Evolutionary conservation across 2,329 filamentous ascomycete species (phyloP).

Genomic region (Colletotrichum falcatum): DNA sequence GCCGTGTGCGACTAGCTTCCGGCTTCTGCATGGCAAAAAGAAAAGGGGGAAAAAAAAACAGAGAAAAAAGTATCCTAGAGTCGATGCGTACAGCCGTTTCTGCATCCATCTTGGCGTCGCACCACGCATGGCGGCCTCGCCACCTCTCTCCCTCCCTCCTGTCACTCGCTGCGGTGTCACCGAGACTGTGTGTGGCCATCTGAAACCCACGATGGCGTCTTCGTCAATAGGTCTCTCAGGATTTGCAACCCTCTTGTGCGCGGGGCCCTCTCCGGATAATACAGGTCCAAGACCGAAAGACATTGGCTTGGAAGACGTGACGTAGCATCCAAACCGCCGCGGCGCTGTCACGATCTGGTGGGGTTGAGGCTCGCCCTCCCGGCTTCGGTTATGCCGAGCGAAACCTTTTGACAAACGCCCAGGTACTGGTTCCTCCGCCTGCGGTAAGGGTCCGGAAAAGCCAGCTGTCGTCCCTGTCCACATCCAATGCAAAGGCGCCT

Average conservation of each 20-base stretch:
- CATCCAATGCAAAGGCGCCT: background rate
- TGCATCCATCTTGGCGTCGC: slow-evolving; percentile 44
- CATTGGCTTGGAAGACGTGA: background rate
- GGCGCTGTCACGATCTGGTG: slow-evolving; percentile 30
- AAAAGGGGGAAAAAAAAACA: no score
- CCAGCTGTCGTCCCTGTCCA: slow-evolving; percentile 2
- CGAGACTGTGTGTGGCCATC: slow-evolving; percentile 47
- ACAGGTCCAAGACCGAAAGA: background rate
- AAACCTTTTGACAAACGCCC: slow-evolving; percentile 31
- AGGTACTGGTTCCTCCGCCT: slow-evolving; percentile 11
- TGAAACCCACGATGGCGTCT: slow-evolving; percentile 47
- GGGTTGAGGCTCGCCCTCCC: slow-evolving; percentile 10
- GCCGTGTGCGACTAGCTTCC: slow-evolving; percentile 47
- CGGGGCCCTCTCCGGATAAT: slow-evolving; percentile 13
- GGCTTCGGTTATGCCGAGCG: slow-evolving; percentile 3
- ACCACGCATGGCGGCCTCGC: slow-evolving; percentile 42
- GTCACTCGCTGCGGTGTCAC: slow-evolving; percentile 51
- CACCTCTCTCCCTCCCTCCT: slow-evolving; percentile 47
- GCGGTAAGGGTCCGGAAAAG: slow-evolving; percentile 15
- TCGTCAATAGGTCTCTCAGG: slow-evolving; percentile 31
- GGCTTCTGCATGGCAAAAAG: slow-evolving; percentile 48
- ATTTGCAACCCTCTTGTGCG: slow-evolving; percentile 1
- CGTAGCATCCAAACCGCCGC: slow-evolving; percentile 9
- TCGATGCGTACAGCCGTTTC: slow-evolving; percentile 51
- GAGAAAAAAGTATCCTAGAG: slow-evolving; percentile 48